These are phyloP conservation scores for Auriscalpium vulgare DNA, from an alignment of 768 basidiomycete species.

Conservation along the genomic window DNA sequence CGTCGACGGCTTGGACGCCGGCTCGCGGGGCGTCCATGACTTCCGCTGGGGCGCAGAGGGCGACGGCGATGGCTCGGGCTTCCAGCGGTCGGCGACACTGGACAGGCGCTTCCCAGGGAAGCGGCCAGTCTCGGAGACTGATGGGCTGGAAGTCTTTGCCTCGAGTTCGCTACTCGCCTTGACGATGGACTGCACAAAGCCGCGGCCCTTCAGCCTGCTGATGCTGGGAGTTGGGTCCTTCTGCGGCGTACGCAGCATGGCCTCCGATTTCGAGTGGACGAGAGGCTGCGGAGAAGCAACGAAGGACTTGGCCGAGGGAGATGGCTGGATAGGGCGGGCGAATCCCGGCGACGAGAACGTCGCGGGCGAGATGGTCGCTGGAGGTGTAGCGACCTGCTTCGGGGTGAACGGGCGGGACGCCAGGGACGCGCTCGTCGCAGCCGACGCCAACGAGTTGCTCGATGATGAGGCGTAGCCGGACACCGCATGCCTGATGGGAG, in stretches of 20 bases:
- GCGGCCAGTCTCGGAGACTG: constrained; percentile 15
- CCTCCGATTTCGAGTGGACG: constrained; percentile 42
- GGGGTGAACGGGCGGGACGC: neutral
- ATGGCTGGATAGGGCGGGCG: neutral
- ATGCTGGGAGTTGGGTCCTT: constrained; percentile 81
- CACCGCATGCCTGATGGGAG: too few relatives aligned
- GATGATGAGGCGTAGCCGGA: neutral
- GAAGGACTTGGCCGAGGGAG: neutral
- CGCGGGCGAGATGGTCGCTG: neutral
- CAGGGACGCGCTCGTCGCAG: neutral
- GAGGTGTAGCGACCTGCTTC: neutral
- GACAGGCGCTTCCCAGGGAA: constrained; percentile 1
- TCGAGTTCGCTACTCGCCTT: constrained; percentile 55
- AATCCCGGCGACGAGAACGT: too few relatives aligned
- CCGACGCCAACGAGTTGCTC: neutral
- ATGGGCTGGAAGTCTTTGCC: constrained; percentile 23
- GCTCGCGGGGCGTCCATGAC: constrained; percentile 7
- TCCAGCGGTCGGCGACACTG: constrained; percentile 8
- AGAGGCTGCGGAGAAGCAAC: constrained; percentile 21
- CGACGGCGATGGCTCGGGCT: constrained; percentile 5
- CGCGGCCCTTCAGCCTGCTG: constrained; percentile 74
- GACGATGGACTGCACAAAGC: constrained; percentile 80
- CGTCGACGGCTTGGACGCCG: neutral
- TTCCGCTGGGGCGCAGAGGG: neutral
- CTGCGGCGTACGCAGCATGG: constrained; percentile 46